Conservation (phyloP, 768 basidiomycete genomes). For the Dioszegia crocea region DNA sequence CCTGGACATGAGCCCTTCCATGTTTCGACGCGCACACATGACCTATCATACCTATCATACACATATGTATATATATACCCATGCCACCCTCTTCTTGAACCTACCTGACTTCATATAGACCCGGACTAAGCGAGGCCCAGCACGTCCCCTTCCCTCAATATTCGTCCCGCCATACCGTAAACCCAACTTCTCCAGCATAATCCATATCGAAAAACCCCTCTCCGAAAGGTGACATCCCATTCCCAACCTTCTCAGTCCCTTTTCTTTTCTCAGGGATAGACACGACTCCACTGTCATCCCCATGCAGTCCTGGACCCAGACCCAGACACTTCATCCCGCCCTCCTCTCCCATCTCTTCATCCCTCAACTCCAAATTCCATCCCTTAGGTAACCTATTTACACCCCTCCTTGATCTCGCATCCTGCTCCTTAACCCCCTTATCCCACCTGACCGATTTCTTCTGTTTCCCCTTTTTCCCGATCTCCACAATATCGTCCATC, state of each 20-base stretch:
- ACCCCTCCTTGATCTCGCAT: not conserved
- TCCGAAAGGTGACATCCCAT: slow-evolving; percentile 2
- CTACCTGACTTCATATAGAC: too few species aligned
- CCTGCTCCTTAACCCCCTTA: not conserved
- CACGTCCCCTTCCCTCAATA: too few species aligned
- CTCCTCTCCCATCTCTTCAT: not conserved
- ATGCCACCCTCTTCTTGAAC: too few species aligned
- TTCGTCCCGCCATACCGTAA: slow-evolving; percentile 29
- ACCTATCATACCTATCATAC: too few species aligned
- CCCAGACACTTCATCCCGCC: not conserved
- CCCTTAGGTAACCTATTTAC: not conserved
- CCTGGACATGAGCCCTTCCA: too few species aligned
- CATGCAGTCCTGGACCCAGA: not conserved
- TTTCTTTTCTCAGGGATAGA: too few species aligned
- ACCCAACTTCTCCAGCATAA: slow-evolving; percentile 23
- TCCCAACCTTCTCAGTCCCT: too few species aligned
- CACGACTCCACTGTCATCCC: too few species aligned
- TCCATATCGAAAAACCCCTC: slow-evolving; percentile 20
- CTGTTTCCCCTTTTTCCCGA: not conserved
- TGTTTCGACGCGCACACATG: too few species aligned
- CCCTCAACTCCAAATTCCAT: not conserved
- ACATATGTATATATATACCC: too few species aligned
- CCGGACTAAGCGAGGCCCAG: too few species aligned
- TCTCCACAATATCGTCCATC: not conserved
- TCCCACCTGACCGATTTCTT: slow-evolving; percentile 8